These are phyloP conservation scores for Calycina herbarum DNA, from an alignment of 2,329 filamentous ascomycete species.

Conservation along the genomic window DNA sequence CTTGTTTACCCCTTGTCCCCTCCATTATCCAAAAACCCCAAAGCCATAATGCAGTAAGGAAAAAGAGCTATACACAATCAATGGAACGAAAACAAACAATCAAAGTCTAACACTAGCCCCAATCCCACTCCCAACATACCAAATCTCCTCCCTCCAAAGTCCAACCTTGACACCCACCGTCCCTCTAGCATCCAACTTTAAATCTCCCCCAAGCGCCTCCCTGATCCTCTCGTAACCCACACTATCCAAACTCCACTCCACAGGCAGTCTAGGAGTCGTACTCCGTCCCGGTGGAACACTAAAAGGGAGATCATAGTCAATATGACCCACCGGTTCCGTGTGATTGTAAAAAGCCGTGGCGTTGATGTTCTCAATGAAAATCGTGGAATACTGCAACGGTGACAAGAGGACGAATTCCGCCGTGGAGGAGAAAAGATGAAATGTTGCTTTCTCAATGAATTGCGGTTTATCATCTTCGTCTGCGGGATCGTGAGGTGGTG, in stretches of 20 bases:
- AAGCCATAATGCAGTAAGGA: slow-evolving; percentile 13
- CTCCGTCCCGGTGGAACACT: slow-evolving; percentile 73
- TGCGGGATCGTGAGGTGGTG: slow-evolving; percentile 49
- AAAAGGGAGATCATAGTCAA: slow-evolving; percentile 73
- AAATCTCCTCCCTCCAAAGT: slow-evolving; percentile 70
- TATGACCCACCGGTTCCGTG: slow-evolving; percentile 73
- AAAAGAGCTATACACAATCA: slow-evolving; percentile 4
- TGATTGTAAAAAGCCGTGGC: slow-evolving; percentile 85
- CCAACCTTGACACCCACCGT: slow-evolving; percentile 74
- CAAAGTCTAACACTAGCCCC: slow-evolving; percentile 62
- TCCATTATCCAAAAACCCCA: slow-evolving; percentile 8
- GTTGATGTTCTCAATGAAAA: slow-evolving; percentile 78
- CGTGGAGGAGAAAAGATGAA: slow-evolving; percentile 84
- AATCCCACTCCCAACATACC: slow-evolving; percentile 70
- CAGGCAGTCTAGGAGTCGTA: slow-evolving; percentile 74
- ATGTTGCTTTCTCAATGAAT: slow-evolving; percentile 83
- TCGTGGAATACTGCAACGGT: slow-evolving; percentile 69
- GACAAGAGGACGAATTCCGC: slow-evolving; percentile 83
- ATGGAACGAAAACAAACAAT: slow-evolving; percentile 15
- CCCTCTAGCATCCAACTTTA: slow-evolving; percentile 79
- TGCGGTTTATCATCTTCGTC: slow-evolving; percentile 51
- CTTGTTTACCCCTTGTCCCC: not conserved
- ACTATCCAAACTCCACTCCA: slow-evolving; percentile 73
- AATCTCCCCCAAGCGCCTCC: slow-evolving; percentile 74
- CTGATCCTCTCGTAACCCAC: slow-evolving; percentile 82